Base-by-base conservation (phyloP, 805 yeast species). In the Ogataea ramenticola region DNA sequence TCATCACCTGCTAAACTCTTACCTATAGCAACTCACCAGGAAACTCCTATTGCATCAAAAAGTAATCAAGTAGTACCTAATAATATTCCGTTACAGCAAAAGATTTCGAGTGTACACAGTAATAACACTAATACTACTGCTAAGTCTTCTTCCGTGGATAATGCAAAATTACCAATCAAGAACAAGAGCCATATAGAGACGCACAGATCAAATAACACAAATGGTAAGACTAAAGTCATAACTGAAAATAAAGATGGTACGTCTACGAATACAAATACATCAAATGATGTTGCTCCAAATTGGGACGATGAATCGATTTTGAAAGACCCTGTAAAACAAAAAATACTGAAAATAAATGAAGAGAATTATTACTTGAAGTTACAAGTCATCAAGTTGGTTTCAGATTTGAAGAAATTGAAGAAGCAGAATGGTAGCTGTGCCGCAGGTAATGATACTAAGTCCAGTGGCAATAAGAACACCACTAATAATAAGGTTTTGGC, bases 311-410 rank as follows among this genome's bases (percentile, higher is more conserved):
- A 51, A 16, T 51, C 55, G 12, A 53, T 61, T 14, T 43, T 51
- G 16, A 51, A 54, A 27, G 58, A 61, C 41, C 68, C 67, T 1
- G 47, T 68, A 15, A 72, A 69, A 41, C 61, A 57, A 26, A 68
- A 70, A 19, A 61, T 72, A n/a, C 46, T 64, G 39, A 64, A 64
- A 40, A 66, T 71, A 40, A 70, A 68, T 45, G 70, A 70, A 47
- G 77, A 72, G 46, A 72, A 72, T 49, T 65, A 67, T 47, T 58
- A 59, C 37, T 50, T 72, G 36, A 72, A 71, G 53, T 48, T 65
- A 31, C 72, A 72, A 48, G 67, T 72, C 7, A 67, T 72, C 12
- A 67, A 64, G 44, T 56, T 72, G 8, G 76, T 72, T 3, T 60
- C 70, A 11, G 72, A 69, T 48, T 57, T 72, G 52, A 71, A 71